Percentiles rank a stretch among this genome's conserved stretches.
Evolutionary conservation across 495 filamentous ascomycete genomes (phyloP).

Genomic region (Entonaema liquescens): DNA sequence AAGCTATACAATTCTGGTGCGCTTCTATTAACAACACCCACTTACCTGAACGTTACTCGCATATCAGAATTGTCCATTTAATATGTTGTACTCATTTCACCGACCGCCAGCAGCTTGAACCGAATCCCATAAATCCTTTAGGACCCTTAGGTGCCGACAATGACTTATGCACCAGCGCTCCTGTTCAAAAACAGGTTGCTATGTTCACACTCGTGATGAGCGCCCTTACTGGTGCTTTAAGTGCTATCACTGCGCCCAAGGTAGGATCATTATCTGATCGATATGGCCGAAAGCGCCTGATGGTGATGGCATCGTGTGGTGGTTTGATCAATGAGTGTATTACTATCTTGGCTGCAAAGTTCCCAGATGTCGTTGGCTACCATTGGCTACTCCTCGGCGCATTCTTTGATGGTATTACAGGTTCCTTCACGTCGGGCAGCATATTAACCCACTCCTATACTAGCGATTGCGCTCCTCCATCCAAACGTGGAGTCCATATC

Average conservation of each 20-base stretch:
- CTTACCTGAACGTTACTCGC: constrained; percentile 21
- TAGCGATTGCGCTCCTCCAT: constrained; percentile 84
- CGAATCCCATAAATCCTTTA: constrained; percentile 67
- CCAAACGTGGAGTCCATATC: constrained; percentile 82
- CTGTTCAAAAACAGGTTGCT: constrained; percentile 78
- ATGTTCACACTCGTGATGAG: constrained; percentile 78
- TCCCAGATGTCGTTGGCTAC: constrained; percentile 73
- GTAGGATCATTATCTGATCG: constrained; percentile 88
- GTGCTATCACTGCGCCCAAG: constrained; percentile 80
- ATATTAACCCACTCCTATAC: constrained; percentile 86
- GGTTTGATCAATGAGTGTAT: constrained; percentile 74
- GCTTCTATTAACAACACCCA: neutral
- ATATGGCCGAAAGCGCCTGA: constrained; percentile 77
- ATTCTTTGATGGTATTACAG: constrained; percentile 80
- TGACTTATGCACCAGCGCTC: constrained; percentile 72
- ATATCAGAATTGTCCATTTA: constrained; percentile 70
- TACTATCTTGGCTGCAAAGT: constrained; percentile 77
- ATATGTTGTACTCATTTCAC: constrained; percentile 82
- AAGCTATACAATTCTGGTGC: constrained; percentile 25
- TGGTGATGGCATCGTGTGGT: constrained; percentile 73
- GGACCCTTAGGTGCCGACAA: constrained; percentile 73
- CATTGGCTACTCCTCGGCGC: constrained; percentile 78
- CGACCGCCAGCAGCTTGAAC: constrained; percentile 65
- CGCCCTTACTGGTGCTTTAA: constrained; percentile 73
- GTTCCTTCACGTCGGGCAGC: constrained; percentile 84